Conservation (phyloP, 169 alveolate species). For the Theileria annulata region DNA sequence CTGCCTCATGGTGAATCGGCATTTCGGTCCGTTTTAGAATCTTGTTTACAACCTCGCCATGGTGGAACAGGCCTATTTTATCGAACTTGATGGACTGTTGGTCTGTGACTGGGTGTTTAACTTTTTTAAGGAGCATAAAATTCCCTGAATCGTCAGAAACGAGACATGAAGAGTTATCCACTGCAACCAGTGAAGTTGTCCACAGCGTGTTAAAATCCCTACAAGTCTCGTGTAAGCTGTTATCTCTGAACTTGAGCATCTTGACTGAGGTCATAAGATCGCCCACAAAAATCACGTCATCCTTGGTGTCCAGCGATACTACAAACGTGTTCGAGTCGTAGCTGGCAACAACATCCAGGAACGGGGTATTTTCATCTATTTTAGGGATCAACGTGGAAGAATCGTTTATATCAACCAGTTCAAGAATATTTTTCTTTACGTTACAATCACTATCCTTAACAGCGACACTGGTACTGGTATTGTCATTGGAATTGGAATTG, state of each 20-base stretch:
- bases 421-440: not conserved
- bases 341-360: constrained; percentile 35
- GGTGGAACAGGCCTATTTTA: constrained; percentile 55
- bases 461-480: not conserved
- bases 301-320: constrained; percentile 41
- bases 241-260: constrained; percentile 42
- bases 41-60: constrained; percentile 52
- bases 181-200: constrained; percentile 55
- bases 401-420: constrained; percentile 17
- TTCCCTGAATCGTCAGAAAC: constrained; percentile 62
- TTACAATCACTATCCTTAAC: not conserved
- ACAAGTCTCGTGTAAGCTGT: constrained; percentile 29
- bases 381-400: not conserved
- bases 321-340: constrained; percentile 53
- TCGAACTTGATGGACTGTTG: constrained; percentile 32
- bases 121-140: constrained; percentile 31
- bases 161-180: constrained; percentile 38
- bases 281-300: constrained; percentile 50
- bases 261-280: constrained; percentile 58
- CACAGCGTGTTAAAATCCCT: constrained; percentile 62
- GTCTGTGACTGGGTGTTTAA: constrained; percentile 29
- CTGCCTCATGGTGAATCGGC: not conserved
- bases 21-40: constrained; percentile 8
- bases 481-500: no score
- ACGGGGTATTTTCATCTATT: not conserved